phyloP scores from a whole-genome alignment of 106 monocot species.

The Amphibolis antarctica region DNA sequence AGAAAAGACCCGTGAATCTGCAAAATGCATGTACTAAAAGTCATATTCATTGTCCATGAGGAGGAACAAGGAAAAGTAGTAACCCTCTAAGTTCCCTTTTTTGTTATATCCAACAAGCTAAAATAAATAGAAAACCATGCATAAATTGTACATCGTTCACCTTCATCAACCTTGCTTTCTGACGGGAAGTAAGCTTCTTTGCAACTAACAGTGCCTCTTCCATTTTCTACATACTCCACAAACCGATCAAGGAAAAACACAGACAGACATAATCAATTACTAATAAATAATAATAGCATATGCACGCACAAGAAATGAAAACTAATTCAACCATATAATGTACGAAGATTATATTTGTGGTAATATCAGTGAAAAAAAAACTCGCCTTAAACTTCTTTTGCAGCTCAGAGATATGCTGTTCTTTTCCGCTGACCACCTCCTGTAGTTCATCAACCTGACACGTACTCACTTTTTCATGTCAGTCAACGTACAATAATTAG shows the following conservation, averaged over 20 bases:
- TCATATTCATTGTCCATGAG: not conserved
- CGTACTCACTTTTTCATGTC: not conserved
- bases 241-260: not conserved
- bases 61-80: no score
- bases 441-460: slow-evolving; percentile 41
- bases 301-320: not conserved
- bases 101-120: not conserved
- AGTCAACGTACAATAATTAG: not conserved
- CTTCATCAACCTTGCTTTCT: slow-evolving; percentile 38
- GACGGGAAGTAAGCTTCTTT: slow-evolving; percentile 57
- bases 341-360: not conserved
- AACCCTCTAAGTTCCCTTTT: not conserved
- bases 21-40: not conserved
- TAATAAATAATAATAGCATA: not conserved
- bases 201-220: slow-evolving; percentile 52
- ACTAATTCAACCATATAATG: not conserved
- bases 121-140: not conserved
- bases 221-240: slow-evolving; percentile 37
- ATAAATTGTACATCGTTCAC: slow-evolving; percentile 13
- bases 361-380: slow-evolving; percentile 7
- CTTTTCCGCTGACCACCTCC: slow-evolving; percentile 47
- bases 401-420: slow-evolving; percentile 44
- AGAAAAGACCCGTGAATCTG: slow-evolving; percentile 49
- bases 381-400: slow-evolving; percentile 54
- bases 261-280: not conserved